Conservation (phyloP, 2,329 filamentous ascomycete genomes). For the Talaromyces marneffei region DNA sequence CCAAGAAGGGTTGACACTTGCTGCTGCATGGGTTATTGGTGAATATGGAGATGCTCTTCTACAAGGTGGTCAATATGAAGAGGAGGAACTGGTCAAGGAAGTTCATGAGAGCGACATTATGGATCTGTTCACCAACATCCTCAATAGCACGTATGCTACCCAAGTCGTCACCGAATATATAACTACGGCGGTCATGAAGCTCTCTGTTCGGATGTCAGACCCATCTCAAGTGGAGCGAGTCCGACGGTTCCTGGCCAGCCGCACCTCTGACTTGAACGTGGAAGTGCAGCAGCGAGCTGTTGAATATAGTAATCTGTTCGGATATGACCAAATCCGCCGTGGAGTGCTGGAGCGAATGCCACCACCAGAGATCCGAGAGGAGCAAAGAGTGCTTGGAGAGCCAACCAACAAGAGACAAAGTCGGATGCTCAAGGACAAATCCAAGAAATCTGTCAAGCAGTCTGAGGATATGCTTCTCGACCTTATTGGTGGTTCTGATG, state of each 20-base stretch:
- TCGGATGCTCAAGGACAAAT: constrained; percentile 63
- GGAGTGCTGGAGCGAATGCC: constrained; percentile 98
- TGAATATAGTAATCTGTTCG: constrained; percentile 93
- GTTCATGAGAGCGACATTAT: constrained; percentile 86
- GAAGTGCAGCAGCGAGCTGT: constrained; percentile 95
- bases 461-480: constrained; percentile 88
- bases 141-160: constrained; percentile 90
- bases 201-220: constrained; percentile 81
- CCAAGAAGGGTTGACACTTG: constrained; percentile 88
- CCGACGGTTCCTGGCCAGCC: constrained; percentile 66
- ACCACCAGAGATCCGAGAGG: constrained; percentile 90
- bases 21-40: constrained; percentile 94
- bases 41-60: constrained; percentile 93
- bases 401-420: constrained; percentile 62
- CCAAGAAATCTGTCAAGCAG: constrained; percentile 69
- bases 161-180: constrained; percentile 95
- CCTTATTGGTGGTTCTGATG: constrained; percentile 76
- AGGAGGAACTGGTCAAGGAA: constrained; percentile 77
- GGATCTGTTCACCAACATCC: constrained; percentile 83
- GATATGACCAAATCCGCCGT: constrained; percentile 75
- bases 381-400: constrained; percentile 82
- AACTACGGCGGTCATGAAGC: constrained; percentile 87
- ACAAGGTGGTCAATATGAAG: constrained; percentile 83
- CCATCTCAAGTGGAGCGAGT: constrained; percentile 80
- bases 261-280: constrained; percentile 83